Evolutionary conservation across 306 rosid genomes (phyloP).

Genomic region (Corylus heterophylla): DNA sequence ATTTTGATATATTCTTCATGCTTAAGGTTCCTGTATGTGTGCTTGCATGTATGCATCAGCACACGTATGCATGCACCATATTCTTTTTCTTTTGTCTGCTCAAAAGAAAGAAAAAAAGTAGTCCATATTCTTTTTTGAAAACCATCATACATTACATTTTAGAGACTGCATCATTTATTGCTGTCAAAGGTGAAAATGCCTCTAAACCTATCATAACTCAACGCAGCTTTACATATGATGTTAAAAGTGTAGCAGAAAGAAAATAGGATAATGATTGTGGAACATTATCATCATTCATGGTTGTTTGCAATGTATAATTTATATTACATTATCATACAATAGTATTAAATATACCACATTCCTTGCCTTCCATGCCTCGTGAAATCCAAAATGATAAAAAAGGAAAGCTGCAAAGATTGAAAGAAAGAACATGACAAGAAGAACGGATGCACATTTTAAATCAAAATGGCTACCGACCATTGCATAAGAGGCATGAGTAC

Average conservation of each 20-base stretch:
- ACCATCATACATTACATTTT: not conserved
- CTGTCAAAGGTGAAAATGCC: slow-evolving; percentile 6
- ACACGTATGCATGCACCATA: no score
- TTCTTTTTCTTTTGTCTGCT: no score
- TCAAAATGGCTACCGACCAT: slow-evolving; percentile 15
- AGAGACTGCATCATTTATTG: not conserved
- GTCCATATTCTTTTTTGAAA: not conserved
- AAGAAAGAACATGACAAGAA: slow-evolving; percentile 26
- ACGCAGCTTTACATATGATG: not conserved
- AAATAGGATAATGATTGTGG: not conserved
- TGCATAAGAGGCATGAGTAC: slow-evolving; percentile 15
- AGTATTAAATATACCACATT: slow-evolving; percentile 26
- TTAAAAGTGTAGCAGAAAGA: not conserved
- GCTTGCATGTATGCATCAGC: no score
- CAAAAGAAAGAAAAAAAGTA: no score
- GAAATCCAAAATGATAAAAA: slow-evolving; percentile 16
- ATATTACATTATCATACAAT: slow-evolving; percentile 11
- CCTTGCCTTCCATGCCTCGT: slow-evolving; percentile 19
- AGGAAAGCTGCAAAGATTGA: slow-evolving; percentile 9
- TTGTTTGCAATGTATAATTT: not conserved
- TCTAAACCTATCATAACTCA: not conserved
- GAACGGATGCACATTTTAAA: slow-evolving; percentile 17
- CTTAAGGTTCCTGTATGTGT: no score
- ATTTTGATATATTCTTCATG: no score
- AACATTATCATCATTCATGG: not conserved